Evolutionary conservation across 2,329 filamentous ascomycete genomes (phyloP), one percentile per base, ranked within the genome.

Genomic region (Laburnicola sp.): DNA sequence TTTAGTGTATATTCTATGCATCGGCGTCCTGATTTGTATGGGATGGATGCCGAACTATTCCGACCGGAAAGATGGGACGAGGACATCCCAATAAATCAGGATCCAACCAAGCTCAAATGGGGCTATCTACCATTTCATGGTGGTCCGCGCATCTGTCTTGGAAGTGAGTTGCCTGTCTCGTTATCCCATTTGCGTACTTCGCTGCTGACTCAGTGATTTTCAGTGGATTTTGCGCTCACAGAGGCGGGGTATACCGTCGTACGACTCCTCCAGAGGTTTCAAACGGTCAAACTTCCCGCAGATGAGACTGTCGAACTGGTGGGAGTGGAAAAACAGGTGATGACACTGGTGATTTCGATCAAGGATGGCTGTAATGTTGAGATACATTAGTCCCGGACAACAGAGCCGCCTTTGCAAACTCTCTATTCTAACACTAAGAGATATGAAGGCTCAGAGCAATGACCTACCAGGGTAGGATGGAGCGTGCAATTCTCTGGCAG

Each of bases 301-400:
- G 51, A 42, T 3, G 58, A 64, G 42, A n/a, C 2, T 8, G 38
- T 56, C 6, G 54, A 57, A 30, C 28, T 57, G 28, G 48, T 53
- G 10, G 57, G 60, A 2, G 57, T 58, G 7, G 60, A 64, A 23
- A 60, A 64, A 48, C 60, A 65, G 36, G 39, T 32, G 2, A 55
- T 52, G 50, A 62, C 58, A 27, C 34, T 65, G 23, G 61, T 64
- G 5, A 34, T 64, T 9, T 58, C 61, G 2, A 63, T 63, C 25
- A 60, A 62, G 42, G 52, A 62, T 3, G 61, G 63, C 7, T 64
- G 61, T 38, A 63, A 57, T 21, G 59, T 65, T 38, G 35, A 54
- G 5, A 48, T 59, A 4, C 16, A 46, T 28, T 58, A 57, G 48
- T 16, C 16, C 16, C 16, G 16, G 16, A 34, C 27, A 28, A 22